Evolutionary conservation across 495 filamentous ascomycete genomes (phyloP), one percentile per base, ranked within the genome.

Genomic region (Aspergillus leporis): DNA sequence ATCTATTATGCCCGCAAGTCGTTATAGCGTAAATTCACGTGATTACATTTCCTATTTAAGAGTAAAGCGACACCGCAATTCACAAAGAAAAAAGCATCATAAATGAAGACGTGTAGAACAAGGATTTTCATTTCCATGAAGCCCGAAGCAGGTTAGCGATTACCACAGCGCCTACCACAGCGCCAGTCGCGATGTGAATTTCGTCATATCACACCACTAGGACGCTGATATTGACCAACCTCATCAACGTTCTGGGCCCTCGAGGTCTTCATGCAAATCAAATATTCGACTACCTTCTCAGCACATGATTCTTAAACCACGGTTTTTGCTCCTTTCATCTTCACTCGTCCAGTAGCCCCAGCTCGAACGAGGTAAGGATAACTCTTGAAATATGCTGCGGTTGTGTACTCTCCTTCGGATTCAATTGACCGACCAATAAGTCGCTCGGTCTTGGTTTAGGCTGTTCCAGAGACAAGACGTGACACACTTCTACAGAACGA

Each of bases 311-410:
- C 66, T 7, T 60, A n/a, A 0, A 61, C 70, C 1, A 12, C 21
- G 0, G 28, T 25, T 1, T 59, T 30, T 7, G 53, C 60, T 1
- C 50, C 51, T 10, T 30, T 51, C 12, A 60, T 21, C 0, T 56
- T 53, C 1, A 65, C 49, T 19, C 64, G 28, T 16, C 62, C 61
- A 31, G 76, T 62, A 3, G 68, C 64, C 10, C 75, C 71, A 0
- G 70, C 75, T 0, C 74, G 68, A 25, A 52, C 45, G 5, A 78
- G 67, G 51, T 70, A 76, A 2, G 72, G 74, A 22, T 74, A 55
- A 2, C 19, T 32, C 6, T 66, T 55, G 52, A 75, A 74, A 9
- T 55, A 61, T 9, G 67, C 73, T 2, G 56, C 64, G 3, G 54
- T 58, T 5, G 50, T 58, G 53, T 65, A 69, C 31, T 56, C 46